These are phyloP conservation scores for Agrocybe chaxingu DNA, from an alignment of 768 basidiomycete species.

Conservation along the genomic window DNA sequence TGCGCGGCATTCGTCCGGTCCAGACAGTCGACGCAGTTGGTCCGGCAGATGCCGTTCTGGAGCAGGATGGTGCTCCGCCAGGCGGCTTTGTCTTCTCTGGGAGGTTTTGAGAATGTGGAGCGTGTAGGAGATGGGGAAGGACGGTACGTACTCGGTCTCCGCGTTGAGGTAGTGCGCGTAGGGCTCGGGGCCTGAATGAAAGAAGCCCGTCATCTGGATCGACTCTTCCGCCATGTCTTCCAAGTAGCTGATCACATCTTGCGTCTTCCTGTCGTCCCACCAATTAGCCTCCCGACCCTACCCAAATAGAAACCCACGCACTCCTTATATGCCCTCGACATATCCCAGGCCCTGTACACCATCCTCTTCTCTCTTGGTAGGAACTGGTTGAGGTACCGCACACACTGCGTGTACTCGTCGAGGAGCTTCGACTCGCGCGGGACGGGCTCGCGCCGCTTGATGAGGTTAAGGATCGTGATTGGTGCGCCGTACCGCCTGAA, in stretches of 20 bases:
- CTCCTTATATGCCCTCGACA: slow-evolving; percentile 94
- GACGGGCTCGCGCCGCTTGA: slow-evolving; percentile 78
- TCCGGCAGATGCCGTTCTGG: slow-evolving; percentile 90
- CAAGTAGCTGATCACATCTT: slow-evolving; percentile 92
- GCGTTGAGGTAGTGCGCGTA: slow-evolving; percentile 64
- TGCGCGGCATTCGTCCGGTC: slow-evolving; percentile 97
- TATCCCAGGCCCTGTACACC: slow-evolving; percentile 94
- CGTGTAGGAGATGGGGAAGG: slow-evolving; percentile 3
- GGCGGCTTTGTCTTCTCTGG: slow-evolving; percentile 25
- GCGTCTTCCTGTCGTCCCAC: slow-evolving; percentile 65
- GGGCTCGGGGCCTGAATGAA: slow-evolving; percentile 90
- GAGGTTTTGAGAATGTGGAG: no score
- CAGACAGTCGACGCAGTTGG: slow-evolving; percentile 96
- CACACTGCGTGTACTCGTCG: slow-evolving; percentile 89
- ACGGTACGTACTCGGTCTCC: slow-evolving; percentile 34
- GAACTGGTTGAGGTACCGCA: slow-evolving; percentile 93
- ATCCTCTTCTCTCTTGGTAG: slow-evolving; percentile 83
- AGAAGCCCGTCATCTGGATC: slow-evolving; percentile 88
- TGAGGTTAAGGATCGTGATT: slow-evolving; percentile 88
- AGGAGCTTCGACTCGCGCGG: slow-evolving; percentile 88
- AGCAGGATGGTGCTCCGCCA: slow-evolving; percentile 73
- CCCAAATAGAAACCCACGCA: slow-evolving; percentile 23
- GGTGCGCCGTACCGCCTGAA: slow-evolving; percentile 88
- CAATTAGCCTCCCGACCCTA: background rate
- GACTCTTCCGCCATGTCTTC: slow-evolving; percentile 95